Evolutionary conservation across 768 basidiomycete genomes (phyloP).

Genomic region (Dentipellis fragilis): DNA sequence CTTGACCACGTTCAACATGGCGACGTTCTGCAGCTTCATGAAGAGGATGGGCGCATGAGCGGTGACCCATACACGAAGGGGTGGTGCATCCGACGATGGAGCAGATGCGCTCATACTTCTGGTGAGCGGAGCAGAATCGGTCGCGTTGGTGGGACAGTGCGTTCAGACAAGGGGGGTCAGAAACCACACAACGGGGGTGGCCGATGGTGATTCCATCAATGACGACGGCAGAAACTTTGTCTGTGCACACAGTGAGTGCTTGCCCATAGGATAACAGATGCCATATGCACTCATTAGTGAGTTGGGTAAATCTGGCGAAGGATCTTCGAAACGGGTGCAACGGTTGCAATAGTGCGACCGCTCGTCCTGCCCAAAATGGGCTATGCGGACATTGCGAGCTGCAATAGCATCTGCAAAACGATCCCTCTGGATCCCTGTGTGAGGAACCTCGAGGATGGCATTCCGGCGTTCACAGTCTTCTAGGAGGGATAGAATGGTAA

Average conservation of each 20-base stretch:
- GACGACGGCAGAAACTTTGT: conserved; percentile 8
- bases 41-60: neutral
- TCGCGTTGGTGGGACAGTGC: conserved; percentile 6
- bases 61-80: neutral
- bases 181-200: conserved; percentile 16
- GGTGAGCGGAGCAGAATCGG: conserved; percentile 11
- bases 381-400: conserved; percentile 17
- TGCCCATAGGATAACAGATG: neutral
- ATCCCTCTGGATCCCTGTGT: conserved; percentile 16
- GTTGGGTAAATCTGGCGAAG: no score
- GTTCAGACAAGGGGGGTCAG: conserved; percentile 7
- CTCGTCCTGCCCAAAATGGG: conserved; percentile 18
- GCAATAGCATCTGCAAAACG: conserved; percentile 17
- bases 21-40: neutral
- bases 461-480: conserved; percentile 11
- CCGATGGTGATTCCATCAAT: conserved; percentile 20
- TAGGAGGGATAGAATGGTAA: conserved; percentile 18
- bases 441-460: conserved; percentile 14
- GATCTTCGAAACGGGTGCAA: conserved; percentile 13
- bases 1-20: neutral
- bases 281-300: no score
- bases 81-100: conserved; percentile 3
- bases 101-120: neutral
- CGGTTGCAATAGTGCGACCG: conserved; percentile 19
- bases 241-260: neutral